phyloP scores from a whole-genome alignment of 2,329 filamentous ascomycete species.

The Trichoderma polysporum region DNA sequence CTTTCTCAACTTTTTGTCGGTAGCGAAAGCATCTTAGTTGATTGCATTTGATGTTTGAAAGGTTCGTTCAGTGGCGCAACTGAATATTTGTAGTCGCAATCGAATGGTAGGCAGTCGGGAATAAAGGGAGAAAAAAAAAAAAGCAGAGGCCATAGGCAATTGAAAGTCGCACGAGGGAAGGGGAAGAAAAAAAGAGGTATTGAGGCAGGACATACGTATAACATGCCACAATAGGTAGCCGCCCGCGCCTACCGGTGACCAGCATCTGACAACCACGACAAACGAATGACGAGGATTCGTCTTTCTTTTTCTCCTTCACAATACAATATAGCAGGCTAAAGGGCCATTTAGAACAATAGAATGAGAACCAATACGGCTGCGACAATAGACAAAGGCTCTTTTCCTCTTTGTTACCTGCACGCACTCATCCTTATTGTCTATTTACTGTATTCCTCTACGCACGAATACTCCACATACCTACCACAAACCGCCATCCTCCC shows the following conservation, averaged over 20 bases:
- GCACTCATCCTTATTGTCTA: no score
- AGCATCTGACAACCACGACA: constrained; percentile 7
- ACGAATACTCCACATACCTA: background rate
- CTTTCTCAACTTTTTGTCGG: background rate
- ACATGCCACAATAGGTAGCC: constrained; percentile 17
- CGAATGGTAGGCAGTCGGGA: no score
- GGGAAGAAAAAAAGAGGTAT: background rate
- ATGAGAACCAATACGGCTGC: background rate
- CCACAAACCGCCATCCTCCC: background rate
- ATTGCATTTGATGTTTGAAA: background rate
- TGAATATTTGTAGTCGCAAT: background rate
- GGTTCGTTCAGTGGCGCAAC: background rate
- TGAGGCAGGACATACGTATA: constrained; percentile 4
- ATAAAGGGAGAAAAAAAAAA: background rate
- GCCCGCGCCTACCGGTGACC: constrained; percentile 14
- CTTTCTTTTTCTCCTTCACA: background rate
- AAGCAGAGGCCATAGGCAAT: background rate
- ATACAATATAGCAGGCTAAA: background rate
- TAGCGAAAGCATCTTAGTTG: constrained; percentile 2
- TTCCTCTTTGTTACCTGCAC: background rate
- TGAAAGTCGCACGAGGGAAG: background rate
- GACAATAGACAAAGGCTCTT: background rate
- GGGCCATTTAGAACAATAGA: background rate
- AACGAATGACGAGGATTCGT: background rate
- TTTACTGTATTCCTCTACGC: background rate